These are phyloP conservation scores for Pseudocercospora ulei DNA, from an alignment of 2,329 filamentous ascomycete species.

Conservation along the genomic window DNA sequence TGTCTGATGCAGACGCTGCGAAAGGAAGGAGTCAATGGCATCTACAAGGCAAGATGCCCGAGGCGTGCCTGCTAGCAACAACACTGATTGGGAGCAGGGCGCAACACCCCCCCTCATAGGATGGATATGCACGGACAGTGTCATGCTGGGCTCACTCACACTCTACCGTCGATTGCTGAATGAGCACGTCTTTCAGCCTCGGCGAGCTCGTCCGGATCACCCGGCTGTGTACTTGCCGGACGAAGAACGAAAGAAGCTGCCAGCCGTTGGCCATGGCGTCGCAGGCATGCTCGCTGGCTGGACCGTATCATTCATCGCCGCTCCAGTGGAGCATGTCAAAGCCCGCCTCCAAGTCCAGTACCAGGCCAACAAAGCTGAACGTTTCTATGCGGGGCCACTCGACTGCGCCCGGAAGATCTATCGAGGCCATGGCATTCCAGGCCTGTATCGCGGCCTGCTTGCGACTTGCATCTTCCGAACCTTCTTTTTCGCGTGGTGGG, in stretches of 20 bases:
- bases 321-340: slow-evolving; percentile 91
- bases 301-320: slow-evolving; percentile 86
- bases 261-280: slow-evolving; percentile 70
- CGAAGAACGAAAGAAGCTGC: slow-evolving; percentile 47
- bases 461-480: slow-evolving; percentile 81
- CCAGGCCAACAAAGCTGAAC: slow-evolving; percentile 62
- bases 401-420: slow-evolving; percentile 66
- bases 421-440: slow-evolving; percentile 55
- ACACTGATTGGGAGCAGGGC: slow-evolving; percentile 11
- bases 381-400: slow-evolving; percentile 76
- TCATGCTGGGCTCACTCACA: slow-evolving; percentile 86
- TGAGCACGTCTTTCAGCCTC: slow-evolving; percentile 63
- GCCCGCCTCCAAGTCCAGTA: slow-evolving; percentile 92
- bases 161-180: slow-evolving; percentile 78
- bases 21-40: slow-evolving; percentile 70
- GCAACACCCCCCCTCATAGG: slow-evolving; percentile 74
- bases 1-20: slow-evolving; percentile 75
- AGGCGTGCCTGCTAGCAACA: not conserved
- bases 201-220: slow-evolving; percentile 22
- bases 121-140: slow-evolving; percentile 96
- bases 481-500: slow-evolving; percentile 99
- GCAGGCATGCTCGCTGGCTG: slow-evolving; percentile 78
- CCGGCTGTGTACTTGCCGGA: slow-evolving; percentile 26
- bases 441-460: slow-evolving; percentile 74
- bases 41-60: slow-evolving; percentile 68